A percentile compares a stretch with the other conserved stretches of the same genome.
Evolutionary conservation across 768 basidiomycete species (phyloP).

Genomic region (Hortiboletus campestris): DNA sequence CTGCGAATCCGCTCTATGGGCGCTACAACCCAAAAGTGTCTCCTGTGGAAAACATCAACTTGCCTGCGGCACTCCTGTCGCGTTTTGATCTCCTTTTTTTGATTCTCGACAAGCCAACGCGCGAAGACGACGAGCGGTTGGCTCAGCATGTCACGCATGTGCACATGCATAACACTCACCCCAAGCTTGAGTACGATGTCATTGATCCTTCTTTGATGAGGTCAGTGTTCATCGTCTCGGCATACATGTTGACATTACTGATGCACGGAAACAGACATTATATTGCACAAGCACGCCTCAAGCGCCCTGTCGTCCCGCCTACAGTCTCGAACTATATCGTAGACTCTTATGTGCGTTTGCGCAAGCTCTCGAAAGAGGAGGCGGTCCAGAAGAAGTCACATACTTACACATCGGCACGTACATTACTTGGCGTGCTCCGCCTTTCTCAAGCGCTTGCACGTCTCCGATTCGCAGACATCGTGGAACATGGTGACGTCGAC

Average conservation of each 20-base stretch:
- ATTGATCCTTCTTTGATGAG: slow-evolving; percentile 87
- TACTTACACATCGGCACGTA: slow-evolving; percentile 94
- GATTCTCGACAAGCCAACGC: slow-evolving; percentile 91
- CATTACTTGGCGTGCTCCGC: slow-evolving; percentile 90
- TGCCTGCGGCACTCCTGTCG: slow-evolving; percentile 93
- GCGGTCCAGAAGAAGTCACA: slow-evolving; percentile 85
- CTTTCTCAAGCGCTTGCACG: slow-evolving; percentile 94
- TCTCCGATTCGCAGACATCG: slow-evolving; percentile 77
- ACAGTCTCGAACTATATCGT: slow-evolving; percentile 91
- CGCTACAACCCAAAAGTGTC: slow-evolving; percentile 98
- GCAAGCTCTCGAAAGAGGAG: slow-evolving; percentile 90
- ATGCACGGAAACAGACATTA: slow-evolving; percentile 64
- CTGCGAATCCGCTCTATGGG: slow-evolving; percentile 96
- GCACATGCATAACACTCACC: slow-evolving; percentile 94
- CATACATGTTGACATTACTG: slow-evolving; percentile 1
- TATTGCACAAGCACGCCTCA: slow-evolving; percentile 86
- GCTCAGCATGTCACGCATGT: slow-evolving; percentile 98
- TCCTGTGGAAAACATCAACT: slow-evolving; percentile 98
- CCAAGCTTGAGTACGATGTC: slow-evolving; percentile 78
- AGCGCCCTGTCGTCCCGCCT: slow-evolving; percentile 86
- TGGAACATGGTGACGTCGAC: slow-evolving; percentile 87
- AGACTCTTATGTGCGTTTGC: slow-evolving; percentile 91
- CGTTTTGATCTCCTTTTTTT: slow-evolving; percentile 96
- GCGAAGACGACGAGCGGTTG: slow-evolving; percentile 94
- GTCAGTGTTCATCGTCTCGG: slow-evolving; percentile 38